Evolutionary conservation across 768 basidiomycete species (phyloP).

Genomic region (Strobilomyces dryophilus): DNA sequence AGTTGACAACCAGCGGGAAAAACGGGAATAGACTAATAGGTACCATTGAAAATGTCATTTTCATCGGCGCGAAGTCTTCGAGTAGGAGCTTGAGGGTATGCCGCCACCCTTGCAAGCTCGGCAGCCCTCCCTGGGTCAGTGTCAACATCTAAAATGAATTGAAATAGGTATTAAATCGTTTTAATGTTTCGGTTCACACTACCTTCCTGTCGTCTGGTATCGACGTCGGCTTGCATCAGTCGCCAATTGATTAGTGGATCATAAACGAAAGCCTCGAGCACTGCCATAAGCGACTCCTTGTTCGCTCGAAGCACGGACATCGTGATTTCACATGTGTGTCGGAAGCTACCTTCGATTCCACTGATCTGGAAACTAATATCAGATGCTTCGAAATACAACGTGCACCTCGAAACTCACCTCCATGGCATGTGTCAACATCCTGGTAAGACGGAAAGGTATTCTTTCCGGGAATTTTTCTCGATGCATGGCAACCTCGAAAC

Average conservation of each 20-base stretch:
- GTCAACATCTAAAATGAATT: conserved; percentile 35
- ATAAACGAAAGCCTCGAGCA: conserved; percentile 97
- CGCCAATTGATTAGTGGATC: conserved; percentile 98
- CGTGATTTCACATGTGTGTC: conserved; percentile 93
- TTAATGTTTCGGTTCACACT: conserved; percentile 4
- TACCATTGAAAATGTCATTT: conserved; percentile 90
- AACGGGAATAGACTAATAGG: conserved; percentile 21
- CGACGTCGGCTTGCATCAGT: conserved; percentile 80
- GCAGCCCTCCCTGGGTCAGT: conserved; percentile 50
- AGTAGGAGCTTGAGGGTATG: conserved; percentile 73
- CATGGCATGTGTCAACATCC: conserved; percentile 99
- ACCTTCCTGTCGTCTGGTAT: conserved; percentile 69
- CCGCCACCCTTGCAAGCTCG: conserved; percentile 63
- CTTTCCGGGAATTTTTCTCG: conserved; percentile 99
- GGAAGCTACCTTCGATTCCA: conserved; percentile 96
- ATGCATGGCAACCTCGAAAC: conserved; percentile 97
- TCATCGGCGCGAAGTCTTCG: conserved; percentile 89
- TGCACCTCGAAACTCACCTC: conserved; percentile 53
- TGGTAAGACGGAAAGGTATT: conserved; percentile 95
- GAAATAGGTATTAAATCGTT: conserved; percentile 1
- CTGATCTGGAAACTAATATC: conserved; percentile 66
- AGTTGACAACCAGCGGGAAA: neutral
- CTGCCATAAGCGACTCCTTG: conserved; percentile 98
- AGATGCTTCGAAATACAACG: neutral
- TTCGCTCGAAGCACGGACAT: conserved; percentile 96